phyloP scores from a whole-genome alignment of 2,329 filamentous ascomycete genomes.

The Trichoderma hamatum region DNA sequence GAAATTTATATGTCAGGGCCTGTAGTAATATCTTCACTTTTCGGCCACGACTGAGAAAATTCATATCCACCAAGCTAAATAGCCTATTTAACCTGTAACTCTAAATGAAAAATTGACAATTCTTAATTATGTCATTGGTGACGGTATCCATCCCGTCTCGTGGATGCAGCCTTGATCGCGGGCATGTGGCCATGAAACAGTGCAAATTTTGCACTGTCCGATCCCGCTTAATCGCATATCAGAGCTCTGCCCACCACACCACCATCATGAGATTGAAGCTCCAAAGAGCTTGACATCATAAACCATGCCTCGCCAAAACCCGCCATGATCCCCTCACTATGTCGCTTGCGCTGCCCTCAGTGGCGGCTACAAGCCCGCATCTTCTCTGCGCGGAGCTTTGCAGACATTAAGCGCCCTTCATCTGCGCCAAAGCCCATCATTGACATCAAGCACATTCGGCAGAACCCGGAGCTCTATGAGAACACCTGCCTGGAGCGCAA shows the following conservation, averaged over 20 bases:
- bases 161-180: not conserved
- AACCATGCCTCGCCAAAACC: constrained; percentile 15
- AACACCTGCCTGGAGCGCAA: constrained; percentile 85
- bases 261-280: constrained; percentile 17
- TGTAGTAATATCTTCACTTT: not conserved
- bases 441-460: constrained; percentile 87
- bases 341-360: constrained; percentile 23
- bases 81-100: not conserved
- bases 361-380: constrained; percentile 19
- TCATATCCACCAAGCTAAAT: not conserved
- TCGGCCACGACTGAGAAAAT: not conserved
- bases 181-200: not conserved
- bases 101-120: not conserved
- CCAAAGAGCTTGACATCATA: constrained; percentile 11
- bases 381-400: constrained; percentile 7
- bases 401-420: constrained; percentile 55
- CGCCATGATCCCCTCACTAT: constrained; percentile 38
- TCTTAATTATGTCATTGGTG: not conserved
- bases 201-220: not conserved
- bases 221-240: constrained; percentile 20
- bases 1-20: too few species aligned
- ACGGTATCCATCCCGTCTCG: not conserved
- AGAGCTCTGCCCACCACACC: constrained; percentile 20
- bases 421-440: constrained; percentile 78
- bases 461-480: constrained; percentile 78